These are phyloP conservation scores for Huntiella bhutanensis DNA, from an alignment of 2,329 filamentous ascomycete species.

Conservation along the genomic window DNA sequence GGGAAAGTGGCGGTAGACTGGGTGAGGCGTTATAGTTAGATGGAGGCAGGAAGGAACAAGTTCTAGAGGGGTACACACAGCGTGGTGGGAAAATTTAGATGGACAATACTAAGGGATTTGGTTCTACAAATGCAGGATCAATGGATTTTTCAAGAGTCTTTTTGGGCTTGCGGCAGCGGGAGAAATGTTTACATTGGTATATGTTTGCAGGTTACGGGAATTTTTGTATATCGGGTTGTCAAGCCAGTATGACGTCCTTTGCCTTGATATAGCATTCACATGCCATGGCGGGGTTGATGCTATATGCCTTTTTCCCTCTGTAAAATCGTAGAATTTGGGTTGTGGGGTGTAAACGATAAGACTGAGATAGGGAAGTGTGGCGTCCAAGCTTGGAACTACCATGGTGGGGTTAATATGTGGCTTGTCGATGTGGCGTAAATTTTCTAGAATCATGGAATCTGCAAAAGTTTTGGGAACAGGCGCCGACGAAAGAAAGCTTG, in stretches of 20 bases:
- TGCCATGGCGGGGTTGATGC: too few relatives aligned
- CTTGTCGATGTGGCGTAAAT: neutral
- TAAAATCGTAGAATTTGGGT: slow-evolving; percentile 5
- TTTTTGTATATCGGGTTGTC: too few relatives aligned
- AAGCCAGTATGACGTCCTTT: too few relatives aligned
- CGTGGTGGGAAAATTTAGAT: neutral
- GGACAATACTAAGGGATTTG: too few relatives aligned
- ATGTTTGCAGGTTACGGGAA: too few relatives aligned
- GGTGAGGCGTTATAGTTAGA: neutral
- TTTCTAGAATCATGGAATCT: slow-evolving; percentile 5
- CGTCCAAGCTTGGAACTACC: neutral
- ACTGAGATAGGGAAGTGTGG: slow-evolving; percentile 6
- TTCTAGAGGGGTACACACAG: neutral
- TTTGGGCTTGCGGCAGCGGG: too few relatives aligned
- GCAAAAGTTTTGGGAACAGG: slow-evolving; percentile 7
- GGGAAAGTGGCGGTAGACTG: neutral
- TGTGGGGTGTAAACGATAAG: slow-evolving; percentile 10
- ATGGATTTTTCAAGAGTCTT: neutral
- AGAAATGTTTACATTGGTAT: too few relatives aligned
- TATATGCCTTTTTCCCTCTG: too few relatives aligned
- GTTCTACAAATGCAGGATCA: neutral
- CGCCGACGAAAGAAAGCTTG: neutral
- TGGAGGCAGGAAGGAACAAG: neutral
- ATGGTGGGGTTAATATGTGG: slow-evolving; percentile 1
- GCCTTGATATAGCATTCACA: too few relatives aligned